Conservation (phyloP, 176 grass and related monocot genomes). For the Elaeis guineensis region DNA sequence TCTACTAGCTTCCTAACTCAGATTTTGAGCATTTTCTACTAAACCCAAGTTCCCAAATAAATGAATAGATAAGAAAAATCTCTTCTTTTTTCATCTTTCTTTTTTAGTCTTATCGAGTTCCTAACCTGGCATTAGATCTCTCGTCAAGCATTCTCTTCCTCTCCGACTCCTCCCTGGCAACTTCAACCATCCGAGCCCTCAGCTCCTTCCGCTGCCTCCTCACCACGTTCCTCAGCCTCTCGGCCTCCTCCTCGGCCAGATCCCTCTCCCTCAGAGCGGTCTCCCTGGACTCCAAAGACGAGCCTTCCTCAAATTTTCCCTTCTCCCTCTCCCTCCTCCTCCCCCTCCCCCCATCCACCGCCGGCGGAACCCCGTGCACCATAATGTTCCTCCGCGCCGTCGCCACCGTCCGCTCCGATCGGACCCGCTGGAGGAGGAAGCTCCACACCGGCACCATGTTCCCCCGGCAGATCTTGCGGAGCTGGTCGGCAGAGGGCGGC, state of each 20-base stretch:
- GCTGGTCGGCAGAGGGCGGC: constrained; percentile 62
- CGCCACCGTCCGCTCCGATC: constrained; percentile 81
- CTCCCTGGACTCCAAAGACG: constrained; percentile 64
- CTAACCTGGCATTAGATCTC: constrained; percentile 79
- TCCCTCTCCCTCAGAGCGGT: constrained; percentile 37
- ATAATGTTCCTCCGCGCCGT: constrained; percentile 80
- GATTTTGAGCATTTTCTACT: too few species aligned
- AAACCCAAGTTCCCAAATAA: too few species aligned
- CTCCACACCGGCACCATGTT: constrained; percentile 96
- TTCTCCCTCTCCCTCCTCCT: constrained; percentile 30
- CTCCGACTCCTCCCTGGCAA: constrained; percentile 75
- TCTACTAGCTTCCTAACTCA: too few species aligned
- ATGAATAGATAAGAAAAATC: too few species aligned
- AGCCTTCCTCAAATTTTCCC: constrained; percentile 36
- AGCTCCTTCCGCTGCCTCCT: constrained; percentile 93
- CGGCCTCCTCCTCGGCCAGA: constrained; percentile 83
- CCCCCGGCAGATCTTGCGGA: constrained; percentile 99
- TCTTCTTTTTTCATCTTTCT: too few species aligned
- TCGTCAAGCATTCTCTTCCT: constrained; percentile 80
- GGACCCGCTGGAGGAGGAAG: constrained; percentile 87
- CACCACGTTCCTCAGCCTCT: constrained; percentile 75
- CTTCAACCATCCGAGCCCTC: constrained; percentile 67
- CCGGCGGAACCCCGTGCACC: constrained; percentile 72
- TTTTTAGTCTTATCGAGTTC: not conserved
- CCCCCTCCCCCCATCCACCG: constrained; percentile 25